These are phyloP conservation scores for Scheffersomyces ergatensis DNA, from an alignment of 805 yeast species.

Conservation along the genomic window DNA sequence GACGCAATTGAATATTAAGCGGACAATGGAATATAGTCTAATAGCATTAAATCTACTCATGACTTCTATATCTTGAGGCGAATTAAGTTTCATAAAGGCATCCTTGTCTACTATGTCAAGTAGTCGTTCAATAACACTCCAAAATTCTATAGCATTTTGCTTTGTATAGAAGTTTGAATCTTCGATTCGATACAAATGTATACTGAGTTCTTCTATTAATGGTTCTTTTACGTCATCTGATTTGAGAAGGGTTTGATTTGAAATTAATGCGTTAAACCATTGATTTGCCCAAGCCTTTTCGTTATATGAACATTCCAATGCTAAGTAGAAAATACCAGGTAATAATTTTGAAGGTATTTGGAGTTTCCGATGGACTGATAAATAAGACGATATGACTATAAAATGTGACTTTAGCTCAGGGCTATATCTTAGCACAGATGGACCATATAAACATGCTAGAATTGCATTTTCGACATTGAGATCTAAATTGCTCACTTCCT, in stretches of 20 bases:
- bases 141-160: constrained; percentile 41
- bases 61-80: constrained; percentile 25
- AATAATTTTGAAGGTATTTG: constrained; percentile 8
- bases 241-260: not conserved
- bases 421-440: not conserved
- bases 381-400: not conserved
- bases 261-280: not conserved
- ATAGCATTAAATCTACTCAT: constrained; percentile 27
- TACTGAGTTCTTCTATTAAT: constrained; percentile 53
- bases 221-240: constrained; percentile 16
- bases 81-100: constrained; percentile 29
- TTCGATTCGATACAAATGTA: constrained; percentile 53
- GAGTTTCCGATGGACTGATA: not conserved
- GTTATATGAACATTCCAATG: constrained; percentile 50
- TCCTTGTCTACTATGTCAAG: constrained; percentile 31
- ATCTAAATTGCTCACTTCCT: not conserved
- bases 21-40: constrained; percentile 33
- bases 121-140: constrained; percentile 41
- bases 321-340: constrained; percentile 54
- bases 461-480: not conserved
- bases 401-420: not conserved
- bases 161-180: constrained; percentile 48
- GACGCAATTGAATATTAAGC: constrained; percentile 49
- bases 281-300: constrained; percentile 48
- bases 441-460: not conserved